phyloP scores from a whole-genome alignment of 805 yeast species.

The Spathaspora passalidarum region DNA sequence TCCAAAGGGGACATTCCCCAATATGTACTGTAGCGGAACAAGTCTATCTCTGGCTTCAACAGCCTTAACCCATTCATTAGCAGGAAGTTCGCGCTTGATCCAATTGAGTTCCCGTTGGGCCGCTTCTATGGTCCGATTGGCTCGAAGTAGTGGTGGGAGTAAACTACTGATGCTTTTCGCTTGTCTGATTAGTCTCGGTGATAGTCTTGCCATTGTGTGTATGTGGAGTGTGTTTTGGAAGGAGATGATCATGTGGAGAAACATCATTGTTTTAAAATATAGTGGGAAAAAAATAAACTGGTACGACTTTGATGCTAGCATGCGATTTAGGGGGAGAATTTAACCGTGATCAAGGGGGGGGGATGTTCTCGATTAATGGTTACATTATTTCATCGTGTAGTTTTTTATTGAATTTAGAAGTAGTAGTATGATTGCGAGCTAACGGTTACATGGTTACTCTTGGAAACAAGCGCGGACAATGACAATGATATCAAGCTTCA shows the following conservation, averaged over 20 bases:
- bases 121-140: constrained; percentile 25
- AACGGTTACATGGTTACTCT: too few species aligned
- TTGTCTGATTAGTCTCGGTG: constrained; percentile 22
- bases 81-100: constrained; percentile 59
- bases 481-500: too few species aligned
- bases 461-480: too few species aligned
- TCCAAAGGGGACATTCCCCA: constrained; percentile 89
- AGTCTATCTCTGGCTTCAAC: constrained; percentile 47
- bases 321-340: too few species aligned
- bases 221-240: too few species aligned
- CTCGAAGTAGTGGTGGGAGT: constrained; percentile 32
- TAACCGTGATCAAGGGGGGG: too few species aligned
- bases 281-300: background rate
- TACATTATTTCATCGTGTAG: too few species aligned
- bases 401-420: too few species aligned
- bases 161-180: constrained; percentile 24
- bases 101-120: constrained; percentile 63
- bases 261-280: background rate
- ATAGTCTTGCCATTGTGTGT: constrained; percentile 30
- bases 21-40: constrained; percentile 79
- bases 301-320: background rate
- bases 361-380: too few species aligned
- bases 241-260: background rate
- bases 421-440: too few species aligned
- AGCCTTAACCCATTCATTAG: constrained; percentile 47